Percentiles rank a stretch among this genome's conserved stretches.
phyloP scores from a whole-genome alignment of 371 early-diverging fungal genomes.

The Mortierella sp. region DNA sequence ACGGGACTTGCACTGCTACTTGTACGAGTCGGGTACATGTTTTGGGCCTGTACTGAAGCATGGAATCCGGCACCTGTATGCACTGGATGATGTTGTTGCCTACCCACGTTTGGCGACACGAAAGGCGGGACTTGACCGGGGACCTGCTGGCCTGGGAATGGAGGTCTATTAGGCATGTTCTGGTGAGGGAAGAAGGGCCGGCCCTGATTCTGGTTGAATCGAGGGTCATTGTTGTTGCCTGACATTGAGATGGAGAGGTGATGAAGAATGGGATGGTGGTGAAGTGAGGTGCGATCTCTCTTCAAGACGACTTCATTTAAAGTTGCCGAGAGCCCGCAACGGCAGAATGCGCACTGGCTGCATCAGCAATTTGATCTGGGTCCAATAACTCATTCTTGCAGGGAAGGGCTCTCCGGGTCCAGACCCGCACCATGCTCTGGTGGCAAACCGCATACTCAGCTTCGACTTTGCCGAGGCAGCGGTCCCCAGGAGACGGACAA shows the following conservation, averaged over 20 bases:
- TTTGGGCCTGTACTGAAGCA: constrained; percentile 21
- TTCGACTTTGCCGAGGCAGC: no score
- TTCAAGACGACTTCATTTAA: no score
- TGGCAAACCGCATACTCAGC: no score
- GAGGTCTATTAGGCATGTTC: constrained; percentile 1
- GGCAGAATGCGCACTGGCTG: background rate
- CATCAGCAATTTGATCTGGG: no score
- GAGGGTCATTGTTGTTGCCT: constrained; percentile 21
- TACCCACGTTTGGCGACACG: constrained; percentile 10
- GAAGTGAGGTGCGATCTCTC: background rate
- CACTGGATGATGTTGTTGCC: constrained; percentile 14
- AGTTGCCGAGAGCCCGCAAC: background rate
- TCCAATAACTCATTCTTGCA: no score
- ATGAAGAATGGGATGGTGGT: background rate
- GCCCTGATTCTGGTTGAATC: constrained; percentile 21
- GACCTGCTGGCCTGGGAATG: background rate
- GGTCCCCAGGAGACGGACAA: no score
- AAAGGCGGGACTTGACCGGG: constrained; percentile 40
- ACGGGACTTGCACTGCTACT: constrained; percentile 4
- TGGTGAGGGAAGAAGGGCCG: constrained; percentile 1
- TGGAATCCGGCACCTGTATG: constrained; percentile 27
- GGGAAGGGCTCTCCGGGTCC: no score
- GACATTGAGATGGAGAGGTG: constrained; percentile 3
- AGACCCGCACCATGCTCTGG: no score
- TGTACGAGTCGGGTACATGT: constrained; percentile 27